A percentile compares a stretch with the other conserved stretches of the same genome.
phyloP scores from a whole-genome alignment of 768 basidiomycete genomes.

The Daedalea quercina region DNA sequence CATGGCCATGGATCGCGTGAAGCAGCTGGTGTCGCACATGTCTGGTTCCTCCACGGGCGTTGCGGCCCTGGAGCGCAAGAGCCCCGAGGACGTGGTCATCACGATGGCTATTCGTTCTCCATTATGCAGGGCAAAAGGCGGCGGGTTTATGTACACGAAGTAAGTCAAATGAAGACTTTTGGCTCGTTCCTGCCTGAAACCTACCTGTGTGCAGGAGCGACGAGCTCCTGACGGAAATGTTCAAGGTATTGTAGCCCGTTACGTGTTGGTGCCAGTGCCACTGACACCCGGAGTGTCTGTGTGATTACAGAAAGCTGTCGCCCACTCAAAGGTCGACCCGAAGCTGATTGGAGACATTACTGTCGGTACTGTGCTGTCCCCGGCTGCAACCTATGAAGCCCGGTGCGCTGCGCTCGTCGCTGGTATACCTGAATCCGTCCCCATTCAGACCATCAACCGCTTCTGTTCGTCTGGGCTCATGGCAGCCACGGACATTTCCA shows the following conservation, averaged over 20 bases:
- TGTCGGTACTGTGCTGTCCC: conserved; percentile 70
- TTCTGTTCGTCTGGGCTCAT: conserved; percentile 86
- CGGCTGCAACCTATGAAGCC: conserved; percentile 61
- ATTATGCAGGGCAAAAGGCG: conserved; percentile 70
- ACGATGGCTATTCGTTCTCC: conserved; percentile 77
- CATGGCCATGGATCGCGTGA: conserved; percentile 51
- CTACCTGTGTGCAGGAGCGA: conserved; percentile 40
- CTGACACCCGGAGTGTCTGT: conserved; percentile 5
- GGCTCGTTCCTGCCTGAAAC: background rate
- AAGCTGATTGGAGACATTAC: conserved; percentile 68
- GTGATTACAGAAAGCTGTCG: conserved; percentile 45
- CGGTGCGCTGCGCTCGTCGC: conserved; percentile 72
- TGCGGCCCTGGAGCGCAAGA: conserved; percentile 47
- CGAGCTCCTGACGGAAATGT: conserved; percentile 77
- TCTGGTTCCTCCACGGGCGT: conserved; percentile 37
- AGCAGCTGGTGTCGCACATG: conserved; percentile 59
- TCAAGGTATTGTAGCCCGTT: conserved; percentile 42
- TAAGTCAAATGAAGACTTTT: conserved; percentile 19
- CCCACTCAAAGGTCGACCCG: conserved; percentile 54
- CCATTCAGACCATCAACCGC: conserved; percentile 68
- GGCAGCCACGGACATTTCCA: conserved; percentile 72
- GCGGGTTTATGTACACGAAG: conserved; percentile 68
- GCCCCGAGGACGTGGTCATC: conserved; percentile 74
- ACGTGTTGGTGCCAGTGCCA: background rate
- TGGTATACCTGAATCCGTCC: conserved; percentile 72